phyloP scores from a whole-genome alignment of 2,329 filamentous ascomycete genomes.

The Xylariaceae sp. region DNA sequence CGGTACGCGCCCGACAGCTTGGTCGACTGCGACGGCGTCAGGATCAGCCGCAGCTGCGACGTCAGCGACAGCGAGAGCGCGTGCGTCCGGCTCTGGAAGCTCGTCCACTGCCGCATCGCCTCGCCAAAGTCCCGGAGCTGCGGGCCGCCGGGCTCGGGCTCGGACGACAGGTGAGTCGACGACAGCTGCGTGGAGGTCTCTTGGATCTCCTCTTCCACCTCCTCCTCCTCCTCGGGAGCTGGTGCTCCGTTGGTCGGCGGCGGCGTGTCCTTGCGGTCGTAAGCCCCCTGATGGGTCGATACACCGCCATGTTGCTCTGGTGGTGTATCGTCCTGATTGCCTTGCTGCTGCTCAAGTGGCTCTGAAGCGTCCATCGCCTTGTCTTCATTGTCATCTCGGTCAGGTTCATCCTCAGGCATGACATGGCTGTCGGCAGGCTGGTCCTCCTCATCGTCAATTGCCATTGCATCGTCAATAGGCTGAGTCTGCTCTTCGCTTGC shows the following conservation, averaged over 20 bases:
- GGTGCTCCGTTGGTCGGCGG: slow-evolving; percentile 25
- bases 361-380: slow-evolving; percentile 39
- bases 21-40: slow-evolving; percentile 88
- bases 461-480: slow-evolving; percentile 82
- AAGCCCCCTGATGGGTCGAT: slow-evolving; percentile 51
- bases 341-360: slow-evolving; percentile 28
- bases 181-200: slow-evolving; percentile 58
- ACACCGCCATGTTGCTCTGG: slow-evolving; percentile 54
- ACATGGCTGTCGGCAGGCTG: slow-evolving; percentile 40
- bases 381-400: slow-evolving; percentile 37
- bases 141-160: slow-evolving; percentile 26
- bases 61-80: slow-evolving; percentile 82
- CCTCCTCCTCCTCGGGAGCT: slow-evolving; percentile 28
- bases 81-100: slow-evolving; percentile 78
- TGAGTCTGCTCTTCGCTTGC: slow-evolving; percentile 81
- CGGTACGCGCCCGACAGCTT: slow-evolving; percentile 96
- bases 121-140: slow-evolving; percentile 42
- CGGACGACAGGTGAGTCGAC: slow-evolving; percentile 59
- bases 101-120: slow-evolving; percentile 71
- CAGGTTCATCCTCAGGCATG: slow-evolving; percentile 45
- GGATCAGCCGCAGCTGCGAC: slow-evolving; percentile 89
- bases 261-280: slow-evolving; percentile 41
- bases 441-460: slow-evolving; percentile 64
- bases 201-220: slow-evolving; percentile 40
- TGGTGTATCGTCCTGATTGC: slow-evolving; percentile 35